Percentiles rank a stretch among this genome's conserved stretches.
Conservation (phyloP, 371 early-diverging fungal genomes). For the Mucor plumbeus region DNA sequence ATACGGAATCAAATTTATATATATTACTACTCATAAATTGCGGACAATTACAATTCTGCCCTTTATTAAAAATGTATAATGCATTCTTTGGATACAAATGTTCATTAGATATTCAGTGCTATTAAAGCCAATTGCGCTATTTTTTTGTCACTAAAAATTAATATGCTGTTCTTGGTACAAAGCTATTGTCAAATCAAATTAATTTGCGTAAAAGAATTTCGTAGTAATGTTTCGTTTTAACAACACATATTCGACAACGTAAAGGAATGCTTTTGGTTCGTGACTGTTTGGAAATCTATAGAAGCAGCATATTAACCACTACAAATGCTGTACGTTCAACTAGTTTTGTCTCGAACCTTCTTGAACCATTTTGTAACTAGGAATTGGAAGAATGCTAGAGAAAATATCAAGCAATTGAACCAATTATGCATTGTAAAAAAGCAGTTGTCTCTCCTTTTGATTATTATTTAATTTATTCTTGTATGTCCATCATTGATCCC, state of each 20-base stretch:
- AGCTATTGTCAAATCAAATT: neutral
- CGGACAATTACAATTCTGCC: too few species aligned
- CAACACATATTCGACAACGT: constrained; percentile 10
- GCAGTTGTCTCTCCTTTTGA: neutral
- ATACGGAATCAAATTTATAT: too few species aligned
- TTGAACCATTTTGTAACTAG: neutral
- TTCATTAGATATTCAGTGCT: too few species aligned
- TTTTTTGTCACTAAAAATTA: too few species aligned
- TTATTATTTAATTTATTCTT: too few species aligned
- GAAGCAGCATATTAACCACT: neutral
- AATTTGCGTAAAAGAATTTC: neutral
- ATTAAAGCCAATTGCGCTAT: too few species aligned
- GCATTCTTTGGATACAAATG: too few species aligned
- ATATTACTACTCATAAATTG: too few species aligned
- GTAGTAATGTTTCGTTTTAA: neutral
- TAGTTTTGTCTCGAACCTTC: neutral
- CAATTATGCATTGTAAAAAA: neutral
- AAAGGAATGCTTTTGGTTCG: neutral
- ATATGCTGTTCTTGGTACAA: too few species aligned
- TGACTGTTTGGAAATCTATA: constrained; percentile 11
- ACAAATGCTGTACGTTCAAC: neutral
- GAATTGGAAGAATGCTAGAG: neutral
- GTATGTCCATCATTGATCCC: neutral
- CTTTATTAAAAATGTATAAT: too few species aligned
- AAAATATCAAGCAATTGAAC: neutral